Percentiles rank a stretch among this genome's conserved stretches.
Conservation (phyloP, 2,329 filamentous ascomycete genomes). For the Aspergillus calidoustus region DNA sequence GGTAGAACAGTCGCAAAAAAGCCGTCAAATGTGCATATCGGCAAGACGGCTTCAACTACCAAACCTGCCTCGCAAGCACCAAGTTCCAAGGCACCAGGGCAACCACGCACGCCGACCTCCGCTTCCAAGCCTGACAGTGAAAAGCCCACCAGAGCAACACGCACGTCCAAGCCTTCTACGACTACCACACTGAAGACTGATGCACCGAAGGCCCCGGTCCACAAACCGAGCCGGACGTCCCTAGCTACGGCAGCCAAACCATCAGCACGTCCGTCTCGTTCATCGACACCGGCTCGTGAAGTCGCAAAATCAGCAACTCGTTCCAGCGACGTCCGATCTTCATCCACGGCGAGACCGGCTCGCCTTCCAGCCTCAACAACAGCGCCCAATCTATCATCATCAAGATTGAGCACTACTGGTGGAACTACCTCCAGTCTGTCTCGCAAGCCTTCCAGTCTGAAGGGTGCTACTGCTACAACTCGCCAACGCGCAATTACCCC, state of each 20-base stretch:
- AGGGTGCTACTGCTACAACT: conserved; percentile 28
- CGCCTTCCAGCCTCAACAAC: conserved; percentile 48
- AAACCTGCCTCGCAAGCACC: conserved; percentile 29
- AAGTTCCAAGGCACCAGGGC: conserved; percentile 26
- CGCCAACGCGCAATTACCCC: conserved; percentile 31
- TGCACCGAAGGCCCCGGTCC: conserved; percentile 30
- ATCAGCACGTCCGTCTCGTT: conserved; percentile 30
- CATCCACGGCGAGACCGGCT: conserved; percentile 46
- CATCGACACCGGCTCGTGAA: conserved; percentile 37
- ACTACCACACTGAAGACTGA: conserved; percentile 37
- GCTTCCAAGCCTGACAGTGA: conserved; percentile 26
- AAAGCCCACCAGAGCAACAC: conserved; percentile 24
- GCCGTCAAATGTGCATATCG: conserved; percentile 36
- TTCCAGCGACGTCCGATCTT: conserved; percentile 38
- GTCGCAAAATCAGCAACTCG: conserved; percentile 31
- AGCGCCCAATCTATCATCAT: conserved; percentile 46
- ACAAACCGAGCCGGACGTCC: conserved; percentile 39
- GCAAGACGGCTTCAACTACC: conserved; percentile 25
- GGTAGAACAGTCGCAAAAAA: conserved; percentile 36
- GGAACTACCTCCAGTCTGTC: conserved; percentile 30
- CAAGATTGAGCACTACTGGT: conserved; percentile 30
- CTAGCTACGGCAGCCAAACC: conserved; percentile 37
- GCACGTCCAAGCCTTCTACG: conserved; percentile 32
- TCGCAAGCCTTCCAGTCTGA: conserved; percentile 44
- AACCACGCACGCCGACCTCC: conserved; percentile 28